A percentile compares a stretch with the other conserved stretches of the same genome.
Conservation (phyloP, 345 rosid genomes). For the Lepidium sativum region DNA sequence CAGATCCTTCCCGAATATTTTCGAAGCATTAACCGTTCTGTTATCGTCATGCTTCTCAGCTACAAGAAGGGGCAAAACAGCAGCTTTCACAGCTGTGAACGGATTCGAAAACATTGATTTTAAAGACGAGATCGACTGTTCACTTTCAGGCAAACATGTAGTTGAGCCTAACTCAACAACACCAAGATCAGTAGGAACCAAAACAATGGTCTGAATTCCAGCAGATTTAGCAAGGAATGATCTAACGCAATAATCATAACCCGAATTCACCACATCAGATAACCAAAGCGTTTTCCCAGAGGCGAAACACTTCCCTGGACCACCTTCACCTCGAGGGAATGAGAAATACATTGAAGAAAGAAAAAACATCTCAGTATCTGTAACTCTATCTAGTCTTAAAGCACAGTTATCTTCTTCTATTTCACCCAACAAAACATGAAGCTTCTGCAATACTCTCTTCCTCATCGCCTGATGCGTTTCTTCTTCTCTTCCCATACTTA, state of each 20-base stretch:
- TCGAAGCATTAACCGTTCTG: conserved; percentile 10
- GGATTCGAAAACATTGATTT: conserved; percentile 39
- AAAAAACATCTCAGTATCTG: conserved; percentile 79
- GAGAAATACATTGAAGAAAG: conserved; percentile 87
- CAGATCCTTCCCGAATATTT: conserved; percentile 21
- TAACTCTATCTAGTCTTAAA: conserved; percentile 62
- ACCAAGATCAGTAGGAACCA: conserved; percentile 79
- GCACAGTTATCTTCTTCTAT: conserved; percentile 88
- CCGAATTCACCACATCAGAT: conserved; percentile 35
- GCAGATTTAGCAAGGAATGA: conserved; percentile 75
- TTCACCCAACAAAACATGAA: conserved; percentile 74
- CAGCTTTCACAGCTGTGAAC: conserved; percentile 23
- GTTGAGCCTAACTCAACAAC: conserved; percentile 96
- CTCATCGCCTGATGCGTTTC: conserved; percentile 67
- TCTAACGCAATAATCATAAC: conserved; percentile 71
- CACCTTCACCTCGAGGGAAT: conserved; percentile 76
- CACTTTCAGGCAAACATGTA: conserved; percentile 44
- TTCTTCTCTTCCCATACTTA: conserved; percentile 43
- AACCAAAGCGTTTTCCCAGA: conserved; percentile 65
- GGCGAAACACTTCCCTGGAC: conserved; percentile 64
- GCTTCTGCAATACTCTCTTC: conserved; percentile 70
- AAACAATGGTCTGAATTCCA: conserved; percentile 66
- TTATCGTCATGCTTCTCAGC: conserved; percentile 42
- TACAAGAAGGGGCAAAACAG: conserved; percentile 19
- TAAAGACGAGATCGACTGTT: conserved; percentile 38